phyloP scores from a whole-genome alignment of 495 filamentous ascomycete genomes.

The Durotheca rogersii region DNA sequence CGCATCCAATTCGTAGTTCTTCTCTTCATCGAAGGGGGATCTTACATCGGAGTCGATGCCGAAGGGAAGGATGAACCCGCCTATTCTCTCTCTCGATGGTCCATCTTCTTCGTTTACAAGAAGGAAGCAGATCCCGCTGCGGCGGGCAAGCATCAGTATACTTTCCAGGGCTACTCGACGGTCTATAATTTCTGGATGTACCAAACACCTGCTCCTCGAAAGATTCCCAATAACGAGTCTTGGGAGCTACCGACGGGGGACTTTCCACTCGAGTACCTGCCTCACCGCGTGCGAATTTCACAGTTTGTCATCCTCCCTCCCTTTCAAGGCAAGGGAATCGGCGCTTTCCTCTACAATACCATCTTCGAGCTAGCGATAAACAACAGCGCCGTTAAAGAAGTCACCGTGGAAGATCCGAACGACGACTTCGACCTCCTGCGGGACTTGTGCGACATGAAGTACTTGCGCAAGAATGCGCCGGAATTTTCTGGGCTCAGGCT shows the following conservation, averaged over 20 bases:
- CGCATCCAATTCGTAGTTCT: conserved; percentile 82
- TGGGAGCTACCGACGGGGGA: conserved; percentile 31
- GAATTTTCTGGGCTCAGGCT: conserved; percentile 56
- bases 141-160: conserved; percentile 58
- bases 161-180: conserved; percentile 82
- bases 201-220: conserved; percentile 36
- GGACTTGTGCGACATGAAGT: conserved; percentile 76
- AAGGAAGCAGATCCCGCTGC: conserved; percentile 52
- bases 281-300: conserved; percentile 78
- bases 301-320: conserved; percentile 93
- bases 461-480: conserved; percentile 54
- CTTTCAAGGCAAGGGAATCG: conserved; percentile 77
- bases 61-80: conserved; percentile 70
- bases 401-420: conserved; percentile 95
- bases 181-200: conserved; percentile 80
- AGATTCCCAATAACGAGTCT: conserved; percentile 29
- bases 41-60: conserved; percentile 61
- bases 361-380: conserved; percentile 67
- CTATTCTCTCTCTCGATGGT: conserved; percentile 78
- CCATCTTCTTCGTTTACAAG: conserved; percentile 79
- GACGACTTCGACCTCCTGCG: conserved; percentile 91
- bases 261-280: conserved; percentile 44
- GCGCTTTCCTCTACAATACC: conserved; percentile 74
- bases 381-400: conserved; percentile 66
- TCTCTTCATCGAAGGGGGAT: conserved; percentile 89